Evolutionary conservation across 1,284 basidiomycete genomes (phyloP), one percentile per base, ranked within the genome.

Genomic region (Ustilago hordei): DNA sequence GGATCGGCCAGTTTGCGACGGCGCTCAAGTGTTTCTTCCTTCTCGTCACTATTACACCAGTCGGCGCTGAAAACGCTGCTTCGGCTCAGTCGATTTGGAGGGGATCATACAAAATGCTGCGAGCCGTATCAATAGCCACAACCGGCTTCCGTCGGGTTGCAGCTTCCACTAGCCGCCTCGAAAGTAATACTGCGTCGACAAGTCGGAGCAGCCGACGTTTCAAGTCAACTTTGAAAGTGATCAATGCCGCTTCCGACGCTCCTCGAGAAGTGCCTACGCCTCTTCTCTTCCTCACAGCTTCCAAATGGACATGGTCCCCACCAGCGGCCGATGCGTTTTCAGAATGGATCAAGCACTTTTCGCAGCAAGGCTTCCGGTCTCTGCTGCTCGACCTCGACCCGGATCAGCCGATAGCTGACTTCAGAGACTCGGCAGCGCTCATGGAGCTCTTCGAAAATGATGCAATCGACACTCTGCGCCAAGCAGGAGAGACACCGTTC

Each of bases 221-320:
- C 48, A 66, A 70, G 34, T 73, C 75, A 5, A 73, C 70, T 8
- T 38, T 78, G 4, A 55, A 39, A 31, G 55, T 74, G 23, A 55
- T 78, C 2, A 38, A 57, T 1, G 54, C 75, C 0, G 64, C 70
- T 3, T 15, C 66, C 2, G 56, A 60, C 4, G 75, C 75, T 28
- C 1, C 45, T 9, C 63, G 82, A 36, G 80, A 84, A 60, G 82
- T 82, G 34, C 82, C 82, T 19, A 84, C 81, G 52, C 82, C 82
- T 12, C 63, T 84, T 12, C 63, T 84, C 58, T 81, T 84, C 38
- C 67, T 84, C 58, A 75, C 81, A 6, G 73, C 81, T 31, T 76
- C 80, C 1, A 63, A 64, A 43, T 83, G 81, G 81, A 75, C 80
- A 8, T 67, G 64, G 0, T 67, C 60, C 0, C 19, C 60, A 4